Percentiles rank a stretch among this genome's conserved stretches.
phyloP scores from a whole-genome alignment of 1,284 basidiomycete genomes.

The Laetiporus sulphureus region DNA sequence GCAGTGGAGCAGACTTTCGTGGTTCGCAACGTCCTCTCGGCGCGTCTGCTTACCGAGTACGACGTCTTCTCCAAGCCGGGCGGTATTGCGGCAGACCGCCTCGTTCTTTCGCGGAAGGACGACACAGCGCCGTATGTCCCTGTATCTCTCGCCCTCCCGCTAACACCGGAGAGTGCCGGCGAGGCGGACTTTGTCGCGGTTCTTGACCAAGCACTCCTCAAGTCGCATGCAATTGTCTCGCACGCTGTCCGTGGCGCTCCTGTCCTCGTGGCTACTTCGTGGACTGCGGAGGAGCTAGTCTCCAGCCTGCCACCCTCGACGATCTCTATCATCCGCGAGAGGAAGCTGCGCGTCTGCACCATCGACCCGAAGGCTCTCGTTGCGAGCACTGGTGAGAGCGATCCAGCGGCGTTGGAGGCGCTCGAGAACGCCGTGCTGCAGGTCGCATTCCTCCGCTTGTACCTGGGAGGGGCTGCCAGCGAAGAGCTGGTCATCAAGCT shows the following conservation, averaged over 20 bases:
- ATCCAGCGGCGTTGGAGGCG: constrained; percentile 31
- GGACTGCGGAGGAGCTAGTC: constrained; percentile 54
- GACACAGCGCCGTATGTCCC: constrained; percentile 32
- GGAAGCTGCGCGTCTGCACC: constrained; percentile 49
- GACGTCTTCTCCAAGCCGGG: constrained; percentile 68
- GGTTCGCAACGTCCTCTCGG: constrained; percentile 32
- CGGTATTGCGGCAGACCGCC: constrained; percentile 55
- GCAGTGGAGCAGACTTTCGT: constrained; percentile 54
- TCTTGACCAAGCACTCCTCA: constrained; percentile 61
- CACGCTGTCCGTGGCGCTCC: constrained; percentile 51
- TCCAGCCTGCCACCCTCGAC: constrained; percentile 44
- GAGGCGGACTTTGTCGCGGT: constrained; percentile 63
- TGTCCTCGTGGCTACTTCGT: constrained; percentile 56
- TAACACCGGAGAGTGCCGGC: constrained; percentile 39
- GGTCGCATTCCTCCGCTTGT: constrained; percentile 65
- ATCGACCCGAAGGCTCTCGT: constrained; percentile 42
- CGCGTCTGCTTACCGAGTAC: constrained; percentile 56
- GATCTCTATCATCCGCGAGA: constrained; percentile 35
- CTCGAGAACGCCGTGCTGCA: constrained; percentile 50
- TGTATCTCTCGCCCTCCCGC: constrained; percentile 43
- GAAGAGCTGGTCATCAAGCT: constrained; percentile 46
- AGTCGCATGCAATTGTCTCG: constrained; percentile 56
- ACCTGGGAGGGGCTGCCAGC: constrained; percentile 56
- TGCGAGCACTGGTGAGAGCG: constrained; percentile 16
- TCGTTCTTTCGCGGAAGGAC: constrained; percentile 48